Base-by-base conservation (phyloP, 2,329 filamentous ascomycete species). In the Chrysoporthe cubensis region DNA sequence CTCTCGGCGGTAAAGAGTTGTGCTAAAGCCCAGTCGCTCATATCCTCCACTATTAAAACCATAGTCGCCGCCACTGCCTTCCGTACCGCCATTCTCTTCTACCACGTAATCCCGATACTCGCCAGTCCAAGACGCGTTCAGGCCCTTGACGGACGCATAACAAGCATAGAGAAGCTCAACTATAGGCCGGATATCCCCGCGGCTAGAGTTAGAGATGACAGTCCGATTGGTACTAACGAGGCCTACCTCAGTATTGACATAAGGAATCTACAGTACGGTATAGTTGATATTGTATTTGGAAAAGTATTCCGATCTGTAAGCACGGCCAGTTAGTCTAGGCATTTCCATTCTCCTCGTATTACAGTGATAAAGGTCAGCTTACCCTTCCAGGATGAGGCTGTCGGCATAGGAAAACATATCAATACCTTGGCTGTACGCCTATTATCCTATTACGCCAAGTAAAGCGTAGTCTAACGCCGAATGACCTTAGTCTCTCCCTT, bases 401-500 rank as follows among this genome's bases (percentile, higher is more conserved):
- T 72, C 71, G 43, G 73, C 73, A 43, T 72, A 73, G 34, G 40
- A 13, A n/a, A 70, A 70, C 16, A 70, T 26, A 57, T 70, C 68
- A 4, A 54, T 58, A 4, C 68, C 68, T n/a, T 68, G 68, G 43
- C 63, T 83, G 62, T 78, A 80, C 0, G 77, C 76, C 70, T 80
- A 77, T 71, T 82, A 80, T 1, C 78, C 80, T 57, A 84, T 71
- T 1, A 78, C 75, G 2, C 79, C 81, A 1, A 81, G 68, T 7
- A 83, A 72, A 0, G 75, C 73, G 21, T 81, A 76, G 67, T 79
- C 78, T 4, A 84, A 73, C 13, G 76, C 76, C 1, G 80, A 71
- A 68, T 84, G 82, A 5, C 81, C 82, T 69, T 84, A 82, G 67
- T 84, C 82, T 0, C 81, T 73, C 1, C 81, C 80, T 0, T 80